Conservation (phyloP, 2,329 filamentous ascomycete genomes). For the Apiospora hydei region DNA sequence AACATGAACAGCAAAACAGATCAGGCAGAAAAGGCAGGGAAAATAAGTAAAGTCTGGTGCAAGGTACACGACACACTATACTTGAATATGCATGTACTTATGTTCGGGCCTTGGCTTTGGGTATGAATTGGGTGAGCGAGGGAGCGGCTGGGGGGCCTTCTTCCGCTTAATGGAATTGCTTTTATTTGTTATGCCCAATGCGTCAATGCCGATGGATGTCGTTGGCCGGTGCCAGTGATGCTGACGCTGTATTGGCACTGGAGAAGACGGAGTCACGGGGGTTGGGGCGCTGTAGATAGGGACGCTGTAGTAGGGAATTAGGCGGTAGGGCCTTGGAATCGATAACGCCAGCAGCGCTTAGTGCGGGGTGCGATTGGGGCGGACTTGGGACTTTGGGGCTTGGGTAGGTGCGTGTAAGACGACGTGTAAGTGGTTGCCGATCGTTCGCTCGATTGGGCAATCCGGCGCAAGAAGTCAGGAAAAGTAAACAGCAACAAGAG, state of each 20-base stretch:
- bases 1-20: not conserved
- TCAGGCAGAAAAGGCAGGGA: constrained; percentile 9
- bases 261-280: not conserved
- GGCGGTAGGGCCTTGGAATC: not conserved
- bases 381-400: not conserved
- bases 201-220: constrained; percentile 8
- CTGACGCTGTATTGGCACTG: not conserved
- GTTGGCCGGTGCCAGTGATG: not conserved
- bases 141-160: not conserved
- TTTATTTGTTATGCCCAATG: constrained; percentile 10
- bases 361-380: constrained; percentile 14
- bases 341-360: constrained; percentile 12
- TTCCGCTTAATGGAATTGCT: constrained; percentile 10
- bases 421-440: constrained; percentile 3
- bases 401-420: not conserved
- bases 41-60: not conserved
- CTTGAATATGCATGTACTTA: constrained; percentile 4
- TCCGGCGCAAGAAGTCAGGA: not conserved
- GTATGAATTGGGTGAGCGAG: not conserved
- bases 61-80: not conserved
- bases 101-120: constrained; percentile 10
- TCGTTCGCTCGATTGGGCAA: constrained; percentile 10
- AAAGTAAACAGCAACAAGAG: not conserved
- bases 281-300: not conserved
- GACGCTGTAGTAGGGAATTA: not conserved